Evolutionary conservation across 257 asterid genomes (phyloP).

Genomic region (Scutellaria galericulata): DNA sequence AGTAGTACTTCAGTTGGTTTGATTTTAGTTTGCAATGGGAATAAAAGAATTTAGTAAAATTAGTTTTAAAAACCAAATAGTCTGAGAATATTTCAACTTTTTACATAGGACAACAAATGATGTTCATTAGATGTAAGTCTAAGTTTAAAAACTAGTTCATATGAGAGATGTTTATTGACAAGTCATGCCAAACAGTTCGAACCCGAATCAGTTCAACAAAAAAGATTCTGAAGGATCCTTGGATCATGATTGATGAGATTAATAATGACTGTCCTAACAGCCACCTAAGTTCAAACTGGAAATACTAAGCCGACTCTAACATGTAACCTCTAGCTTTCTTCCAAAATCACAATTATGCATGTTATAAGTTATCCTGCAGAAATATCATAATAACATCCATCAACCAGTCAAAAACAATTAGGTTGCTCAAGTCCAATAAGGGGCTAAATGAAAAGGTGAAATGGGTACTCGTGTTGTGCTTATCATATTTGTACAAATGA

Average conservation of each 20-base stretch:
- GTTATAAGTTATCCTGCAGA: not conserved
- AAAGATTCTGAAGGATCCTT: not conserved
- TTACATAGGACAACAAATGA: not conserved
- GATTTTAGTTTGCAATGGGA: conserved; percentile 3
- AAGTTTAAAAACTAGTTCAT: conserved; percentile 10
- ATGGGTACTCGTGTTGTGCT: not conserved
- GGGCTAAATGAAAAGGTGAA: not conserved
- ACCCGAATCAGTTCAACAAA: not conserved
- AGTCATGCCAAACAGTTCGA: not conserved
- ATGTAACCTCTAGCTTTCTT: not conserved
- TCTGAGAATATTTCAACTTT: not conserved
- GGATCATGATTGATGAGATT: conserved; percentile 3
- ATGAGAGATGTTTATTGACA: not conserved
- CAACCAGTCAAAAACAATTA: not conserved
- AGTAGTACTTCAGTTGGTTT: conserved; percentile 1
- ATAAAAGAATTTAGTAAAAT: not conserved
- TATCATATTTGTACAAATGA: conserved; percentile 3
- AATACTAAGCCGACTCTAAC: conserved; percentile 11
- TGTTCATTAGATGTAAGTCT: not conserved
- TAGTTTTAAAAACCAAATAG: not conserved
- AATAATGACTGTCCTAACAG: not conserved
- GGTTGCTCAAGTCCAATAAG: not conserved
- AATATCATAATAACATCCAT: not conserved
- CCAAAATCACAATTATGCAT: conserved; percentile 6
- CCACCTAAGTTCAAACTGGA: not conserved